Base-by-base conservation (phyloP, 148 eudicot species). In the Rhododendron simsii region DNA sequence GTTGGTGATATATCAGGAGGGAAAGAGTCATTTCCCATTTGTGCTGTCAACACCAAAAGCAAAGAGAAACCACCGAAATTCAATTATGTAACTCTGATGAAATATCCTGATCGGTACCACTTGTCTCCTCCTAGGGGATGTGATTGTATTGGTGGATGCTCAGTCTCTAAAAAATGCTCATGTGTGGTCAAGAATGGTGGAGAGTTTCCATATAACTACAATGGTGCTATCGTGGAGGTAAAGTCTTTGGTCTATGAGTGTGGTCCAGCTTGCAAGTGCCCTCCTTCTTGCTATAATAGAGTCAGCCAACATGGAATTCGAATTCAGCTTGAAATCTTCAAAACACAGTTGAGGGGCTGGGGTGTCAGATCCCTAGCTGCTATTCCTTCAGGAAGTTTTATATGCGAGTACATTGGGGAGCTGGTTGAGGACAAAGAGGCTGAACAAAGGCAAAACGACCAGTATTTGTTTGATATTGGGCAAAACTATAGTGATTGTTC, bases 331-430 rank as follows among this genome's bases (percentile, higher is more conserved):
- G 99, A 96, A 89, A 93, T 96, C 79, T 96, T 96, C 88, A 96
- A 96, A 87, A 95, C 99, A 2, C 89, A 88, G 84, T 87, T 90
- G 13, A 91, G 95, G 83, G 98, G 99, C 11, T 95, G 99, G 99
- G 98, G 98, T 45, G 94, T 94, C 67, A 90, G 98, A 88, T 88
- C 93, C 57, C 85, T 93, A 35, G 91, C 90, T 85, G 92, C 95
- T 51, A 91, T 96, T 63, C 87, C 98, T 39, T 90, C 98, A 3
- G 99, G 99, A 75, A 93, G 94, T 85, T 96, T 95, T 87, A 94
- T 94, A 89, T 95, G 98, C 33, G 98, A 96, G 89, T 95, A 96
- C 86, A 88, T 92, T 23, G 98, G 98, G 47, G 98, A 96, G 92
- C 87, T 95, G 83, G 92, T 95, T 4, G 94, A 95, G 45, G 98